Base-by-base conservation (phyloP, 163 green algal species). In the Chlamydomonas reinhardtii region DNA sequence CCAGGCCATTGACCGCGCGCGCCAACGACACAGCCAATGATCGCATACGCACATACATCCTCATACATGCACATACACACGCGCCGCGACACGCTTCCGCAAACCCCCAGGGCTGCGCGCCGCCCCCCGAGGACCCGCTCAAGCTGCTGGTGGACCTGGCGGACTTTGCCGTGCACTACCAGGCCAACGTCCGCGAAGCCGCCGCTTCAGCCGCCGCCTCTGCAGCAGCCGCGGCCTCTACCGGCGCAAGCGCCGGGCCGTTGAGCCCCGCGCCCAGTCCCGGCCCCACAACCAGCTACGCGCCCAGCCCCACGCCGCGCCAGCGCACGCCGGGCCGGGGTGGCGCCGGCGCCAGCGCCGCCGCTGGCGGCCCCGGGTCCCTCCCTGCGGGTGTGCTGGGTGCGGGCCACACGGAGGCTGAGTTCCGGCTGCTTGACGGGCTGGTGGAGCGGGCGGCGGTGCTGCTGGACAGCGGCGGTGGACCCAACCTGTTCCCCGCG, bases 391-490 rank as follows among this genome's bases (percentile, higher is more conserved):
- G 29, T 2, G 39, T 43, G 25, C 71, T 79, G 80, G 75, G 59
- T 29, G 22, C 79, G 43, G 20, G 31, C 0, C 72, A 31, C 16
- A 12, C 76, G 37, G 80, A 86, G 5, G 56, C 68, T 29, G 80
- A 86, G 80, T 6, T 65, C 32, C 70, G 80, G 27, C 25, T 86
- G 70, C 19, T 86, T 54, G 80, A 86, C 4, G 35, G 54, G 11
- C 70, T 86, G 34, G 70, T 37, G 70, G 80, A 86, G 69, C 69
- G 80, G 54, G 34, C 68, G 25, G 54, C 80, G 54, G 48, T 39
- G 80, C 34, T 79, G 34, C 34, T 86, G 69, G 80, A 86, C 24
- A 0, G 35, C 17, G 80, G 80, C 8, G 80, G 70, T 8, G 80
- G 80, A 0, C 56, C 54, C 34, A 86, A 79, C 70, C 73, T 59